These are phyloP conservation scores for Silene conica DNA, from an alignment of 148 eudicot genomes.

Conservation along the genomic window DNA sequence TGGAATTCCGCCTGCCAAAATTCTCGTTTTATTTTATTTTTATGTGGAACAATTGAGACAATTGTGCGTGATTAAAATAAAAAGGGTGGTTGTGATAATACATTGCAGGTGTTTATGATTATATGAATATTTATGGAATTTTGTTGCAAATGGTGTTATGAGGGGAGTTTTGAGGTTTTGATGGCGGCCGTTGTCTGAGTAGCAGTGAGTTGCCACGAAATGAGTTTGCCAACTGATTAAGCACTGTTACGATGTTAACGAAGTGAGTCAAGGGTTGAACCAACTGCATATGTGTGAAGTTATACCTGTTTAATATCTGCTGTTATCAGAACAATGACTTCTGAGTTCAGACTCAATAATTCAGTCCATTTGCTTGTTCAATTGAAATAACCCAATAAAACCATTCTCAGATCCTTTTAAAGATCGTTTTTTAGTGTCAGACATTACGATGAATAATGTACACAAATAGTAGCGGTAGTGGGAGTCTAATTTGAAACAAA, in stretches of 20 bases:
- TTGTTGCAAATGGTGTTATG: not conserved
- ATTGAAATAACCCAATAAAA: too few relatives aligned
- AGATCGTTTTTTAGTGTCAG: too few relatives aligned
- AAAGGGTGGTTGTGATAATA: not conserved
- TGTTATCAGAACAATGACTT: too few relatives aligned
- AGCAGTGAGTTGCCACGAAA: too few relatives aligned
- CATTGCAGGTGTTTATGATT: not conserved
- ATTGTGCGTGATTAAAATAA: conserved; percentile 5
- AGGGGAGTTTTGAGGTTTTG: not conserved
- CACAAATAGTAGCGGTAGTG: too few relatives aligned
- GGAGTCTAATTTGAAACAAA: too few relatives aligned
- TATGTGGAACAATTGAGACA: not conserved
- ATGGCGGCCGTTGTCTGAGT: too few relatives aligned
- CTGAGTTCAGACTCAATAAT: too few relatives aligned
- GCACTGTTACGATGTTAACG: not conserved
- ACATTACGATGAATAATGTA: too few relatives aligned
- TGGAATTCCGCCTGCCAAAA: not conserved
- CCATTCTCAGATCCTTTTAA: too few relatives aligned
- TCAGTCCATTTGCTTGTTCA: too few relatives aligned
- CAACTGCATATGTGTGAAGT: not conserved
- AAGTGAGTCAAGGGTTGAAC: not conserved
- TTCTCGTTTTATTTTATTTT: not conserved
- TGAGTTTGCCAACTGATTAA: not conserved
- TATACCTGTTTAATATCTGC: not conserved
- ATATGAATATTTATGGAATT: not conserved